Conservation (phyloP, 1,284 basidiomycete genomes). For the Chondrostereum purpureum region DNA sequence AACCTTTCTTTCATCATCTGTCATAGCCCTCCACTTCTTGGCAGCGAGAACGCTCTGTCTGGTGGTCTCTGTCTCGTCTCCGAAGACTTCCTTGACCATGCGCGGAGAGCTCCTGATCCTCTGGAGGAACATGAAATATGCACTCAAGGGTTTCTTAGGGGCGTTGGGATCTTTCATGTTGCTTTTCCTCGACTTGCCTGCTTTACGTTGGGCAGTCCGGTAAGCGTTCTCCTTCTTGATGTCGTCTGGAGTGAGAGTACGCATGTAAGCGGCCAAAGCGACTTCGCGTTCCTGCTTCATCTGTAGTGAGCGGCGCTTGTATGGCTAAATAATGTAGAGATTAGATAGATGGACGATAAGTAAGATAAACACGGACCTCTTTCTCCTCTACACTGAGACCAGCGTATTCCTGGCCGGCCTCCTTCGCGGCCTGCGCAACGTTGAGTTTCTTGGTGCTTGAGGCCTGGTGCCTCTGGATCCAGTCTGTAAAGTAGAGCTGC, state of each 20-base stretch:
- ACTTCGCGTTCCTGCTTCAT: slow-evolving; percentile 82
- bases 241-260: slow-evolving; percentile 87
- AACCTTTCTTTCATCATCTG: slow-evolving; percentile 87
- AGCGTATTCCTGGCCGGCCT: slow-evolving; percentile 89
- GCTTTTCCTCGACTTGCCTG: slow-evolving; percentile 87
- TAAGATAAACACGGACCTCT: slow-evolving; percentile 47
- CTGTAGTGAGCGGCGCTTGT: slow-evolving; percentile 74
- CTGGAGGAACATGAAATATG: slow-evolving; percentile 94
- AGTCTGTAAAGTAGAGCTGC: slow-evolving; percentile 96
- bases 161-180: slow-evolving; percentile 97
- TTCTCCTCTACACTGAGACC: slow-evolving; percentile 74
- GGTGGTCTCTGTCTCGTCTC: slow-evolving; percentile 90
- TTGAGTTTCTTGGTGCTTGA: slow-evolving; percentile 79
- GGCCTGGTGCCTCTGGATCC: slow-evolving; percentile 86
- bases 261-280: slow-evolving; percentile 82
- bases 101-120: slow-evolving; percentile 72
- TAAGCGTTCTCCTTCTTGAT: slow-evolving; percentile 92
- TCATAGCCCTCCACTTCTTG: slow-evolving; percentile 86
- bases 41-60: slow-evolving; percentile 93
- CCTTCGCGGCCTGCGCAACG: slow-evolving; percentile 93
- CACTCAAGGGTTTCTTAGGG: slow-evolving; percentile 91
- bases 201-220: slow-evolving; percentile 87
- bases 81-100: slow-evolving; percentile 77
- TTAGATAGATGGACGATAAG: slow-evolving; percentile 25
- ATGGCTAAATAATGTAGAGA: slow-evolving; percentile 47